Evolutionary conservation across 495 filamentous ascomycete genomes (phyloP).

Genomic region (Penicillium antarcticum): DNA sequence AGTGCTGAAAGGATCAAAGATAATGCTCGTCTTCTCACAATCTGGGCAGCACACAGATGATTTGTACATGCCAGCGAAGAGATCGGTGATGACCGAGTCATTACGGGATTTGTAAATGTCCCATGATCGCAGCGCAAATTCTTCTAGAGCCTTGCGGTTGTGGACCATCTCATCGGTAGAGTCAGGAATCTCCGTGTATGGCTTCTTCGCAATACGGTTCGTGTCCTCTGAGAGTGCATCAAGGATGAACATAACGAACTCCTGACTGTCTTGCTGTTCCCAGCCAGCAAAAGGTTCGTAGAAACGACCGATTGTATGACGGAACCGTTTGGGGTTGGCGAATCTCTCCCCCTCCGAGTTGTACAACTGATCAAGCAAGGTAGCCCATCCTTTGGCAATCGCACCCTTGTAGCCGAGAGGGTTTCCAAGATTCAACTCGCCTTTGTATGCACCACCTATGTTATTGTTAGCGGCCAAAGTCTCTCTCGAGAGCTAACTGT

Average conservation of each 20-base stretch:
- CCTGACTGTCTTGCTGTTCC: conserved; percentile 95
- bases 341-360: conserved; percentile 47
- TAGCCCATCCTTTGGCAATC: conserved; percentile 77
- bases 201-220: conserved; percentile 91
- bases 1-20: conserved; percentile 96
- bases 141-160: conserved; percentile 68
- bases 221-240: conserved; percentile 94
- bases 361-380: conserved; percentile 71
- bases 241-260: conserved; percentile 94
- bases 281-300: conserved; percentile 88
- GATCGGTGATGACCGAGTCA: conserved; percentile 88
- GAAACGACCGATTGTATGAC: conserved; percentile 72
- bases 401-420: conserved; percentile 78
- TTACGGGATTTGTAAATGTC: conserved; percentile 90
- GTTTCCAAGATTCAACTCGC: conserved; percentile 80
- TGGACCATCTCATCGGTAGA: conserved; percentile 95
- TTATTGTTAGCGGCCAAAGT: conserved; percentile 10
- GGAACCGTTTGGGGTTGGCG: conserved; percentile 73
- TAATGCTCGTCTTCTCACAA: conserved; percentile 95
- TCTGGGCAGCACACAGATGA: conserved; percentile 88
- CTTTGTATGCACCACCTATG: conserved; percentile 61
- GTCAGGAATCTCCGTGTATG: conserved; percentile 96
- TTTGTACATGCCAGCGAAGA: conserved; percentile 97
- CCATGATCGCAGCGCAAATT: conserved; percentile 85
- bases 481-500: neutral